Evolutionary conservation across 768 basidiomycete species (phyloP), one percentile per base, ranked within the genome.

Genomic region (Coprinopsis strossmayeri): DNA sequence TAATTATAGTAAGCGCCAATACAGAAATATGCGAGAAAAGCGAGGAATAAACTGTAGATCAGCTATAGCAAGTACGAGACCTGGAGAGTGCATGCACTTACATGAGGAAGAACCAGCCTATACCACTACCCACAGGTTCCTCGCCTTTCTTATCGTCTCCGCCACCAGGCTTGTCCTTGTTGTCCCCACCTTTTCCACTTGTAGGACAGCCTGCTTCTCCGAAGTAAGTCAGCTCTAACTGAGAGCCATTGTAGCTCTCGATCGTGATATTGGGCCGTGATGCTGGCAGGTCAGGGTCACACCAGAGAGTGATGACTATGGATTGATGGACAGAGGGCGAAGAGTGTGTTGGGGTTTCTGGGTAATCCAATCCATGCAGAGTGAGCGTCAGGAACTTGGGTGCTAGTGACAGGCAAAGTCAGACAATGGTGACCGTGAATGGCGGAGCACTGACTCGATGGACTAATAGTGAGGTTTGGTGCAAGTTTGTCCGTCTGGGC

Each of bases 81-180:
- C 9, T 24, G 21, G 5, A 49, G n/a, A 21, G 21, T 25, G 41
- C n/a, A 45, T 10, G 40, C 35, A 64, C 87, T 63, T 63, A 87
- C 89, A 91, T 70, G 25, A 91, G 70, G 72, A 93, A 87, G 70
- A 93, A 92, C 77, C 87, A 91, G 2, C 88, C 85, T n/a, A 94
- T 68, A 20, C 84, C 87, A 63, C 82, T 88, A 2, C 83, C 85
- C 21, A 78, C 74, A 42, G 57, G 66, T 54, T 73, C 65, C 34
- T 65, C 62, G 2, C 70, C 61, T 28, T 62, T 58, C 52, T 53
- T 54, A 11, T 55, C 55, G 13, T 61, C 58, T 30, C 56, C 61
- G 4, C 62, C 61, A 32, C 64, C 63, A 25, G 72, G 73, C 7
- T 59, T 42, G 9, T 61, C 61, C 21, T 62, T 58, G 26, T 63